Percentiles rank a stretch among this genome's conserved stretches.
Conservation (phyloP, 345 rosid genomes). For the Punica granatum region DNA sequence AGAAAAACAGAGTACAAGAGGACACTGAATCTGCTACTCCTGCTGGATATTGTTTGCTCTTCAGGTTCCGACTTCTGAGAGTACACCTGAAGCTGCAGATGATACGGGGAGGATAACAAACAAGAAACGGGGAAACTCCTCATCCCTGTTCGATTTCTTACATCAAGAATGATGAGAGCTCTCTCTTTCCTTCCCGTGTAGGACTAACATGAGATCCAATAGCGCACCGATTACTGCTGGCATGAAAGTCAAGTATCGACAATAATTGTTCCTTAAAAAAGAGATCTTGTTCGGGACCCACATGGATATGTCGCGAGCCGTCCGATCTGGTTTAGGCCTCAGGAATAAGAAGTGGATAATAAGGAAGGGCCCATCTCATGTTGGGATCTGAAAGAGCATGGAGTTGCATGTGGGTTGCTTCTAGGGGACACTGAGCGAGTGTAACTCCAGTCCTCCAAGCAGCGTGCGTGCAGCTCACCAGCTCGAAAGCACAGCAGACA, state of each 20-base stretch:
- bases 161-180: background rate
- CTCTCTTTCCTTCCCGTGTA: too few species aligned
- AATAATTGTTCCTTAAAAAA: background rate
- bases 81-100: background rate
- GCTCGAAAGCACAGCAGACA: background rate
- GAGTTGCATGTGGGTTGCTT: constrained; percentile 2
- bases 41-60: background rate
- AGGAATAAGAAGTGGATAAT: background rate
- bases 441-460: background rate
- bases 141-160: too few species aligned
- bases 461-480: background rate
- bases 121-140: background rate
- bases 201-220: too few species aligned
- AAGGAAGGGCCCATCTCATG: background rate
- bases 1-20: background rate
- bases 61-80: background rate
- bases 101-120: background rate
- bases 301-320: background rate
- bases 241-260: too few species aligned
- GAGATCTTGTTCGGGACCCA: background rate
- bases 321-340: background rate
- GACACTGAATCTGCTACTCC: background rate
- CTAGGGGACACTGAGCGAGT: background rate
- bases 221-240: too few species aligned
- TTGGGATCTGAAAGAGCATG: constrained; percentile 2